Evolutionary conservation across 2,329 filamentous ascomycete genomes (phyloP), one percentile per base, ranked within the genome.

Genomic region (Coniochaeta ligniaria): DNA sequence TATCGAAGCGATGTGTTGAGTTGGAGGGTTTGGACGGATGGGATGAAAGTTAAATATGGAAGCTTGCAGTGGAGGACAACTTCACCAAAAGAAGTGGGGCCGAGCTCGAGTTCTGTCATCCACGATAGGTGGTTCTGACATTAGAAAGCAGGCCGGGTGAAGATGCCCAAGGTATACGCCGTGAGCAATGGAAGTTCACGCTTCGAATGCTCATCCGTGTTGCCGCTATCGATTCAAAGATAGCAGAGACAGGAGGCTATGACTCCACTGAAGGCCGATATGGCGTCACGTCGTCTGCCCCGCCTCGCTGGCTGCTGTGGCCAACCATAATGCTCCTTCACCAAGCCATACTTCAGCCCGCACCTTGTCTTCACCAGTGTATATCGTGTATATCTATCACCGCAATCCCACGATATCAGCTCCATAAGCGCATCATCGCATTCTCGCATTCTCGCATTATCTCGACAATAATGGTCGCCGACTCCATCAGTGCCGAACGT

Each of bases 241-340:
- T 36, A 36, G 3, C 35, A 36, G 35, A 14, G 43, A 47, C 43
- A 3, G 43, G 43, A 4, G 11, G 43, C 22, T 17, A 58, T 58
- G 56, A 58, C 56, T 45, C 56, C 56, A 58, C 56, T 17, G 22
- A 24, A 45, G 56, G 26, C 22, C 56, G 26, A 45, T 28, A 58
- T 58, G 56, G 56, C 38, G 56, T 57, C 56, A 58, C 7, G 12
- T 31, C 22, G 22, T 45, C 22, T 17, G 35, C 54, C 35, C 35
- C 31, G 28, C 28, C 31, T 24, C n/a, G 31, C 54, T 22, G 12
- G 2, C 31, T 11, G 28, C 54, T 17, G 22, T 17, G 47, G 14
- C 47, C 47, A 52, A 52, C 47, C 47, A 57, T 28, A 2, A 14
- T 36, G 31, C 33, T 57, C 54, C 28, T 36, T 17, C 36, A 28